Evolutionary conservation across 2,329 filamentous ascomycete genomes (phyloP), one percentile per base, ranked within the genome.

Genomic region (Cercospora zeae-maydis): DNA sequence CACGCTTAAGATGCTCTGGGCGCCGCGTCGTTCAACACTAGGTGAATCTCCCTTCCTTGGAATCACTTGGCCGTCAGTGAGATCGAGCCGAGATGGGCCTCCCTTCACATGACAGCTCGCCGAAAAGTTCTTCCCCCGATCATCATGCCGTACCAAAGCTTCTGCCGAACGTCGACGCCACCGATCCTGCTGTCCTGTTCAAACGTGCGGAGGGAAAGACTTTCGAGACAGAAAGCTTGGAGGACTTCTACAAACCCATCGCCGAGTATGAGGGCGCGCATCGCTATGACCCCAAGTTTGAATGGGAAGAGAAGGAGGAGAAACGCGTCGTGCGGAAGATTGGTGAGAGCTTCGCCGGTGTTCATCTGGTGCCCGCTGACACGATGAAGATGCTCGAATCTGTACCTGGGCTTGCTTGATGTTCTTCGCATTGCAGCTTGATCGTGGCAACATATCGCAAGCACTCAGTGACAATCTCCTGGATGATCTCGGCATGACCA

Each of bases 401-500:
- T 82, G 79, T 57, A 69, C 77, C 0, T 85, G 81, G 80, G 79
- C 81, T 0, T 84, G 83, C 66, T 69, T 84, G 19, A 83, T 83
- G 76, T 83, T 84, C 73, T 82, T 84, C 61, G 80, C 81, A 0
- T 73, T 85, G 1, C 80, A 85, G 54, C 74, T 84, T 16, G 80
- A 83, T 66, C 59, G 86, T 87, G 67, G 86, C 86, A 2, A 76
- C 86, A 31, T 85, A 84, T 1, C 86, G 51, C 86, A 89, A 64
- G 86, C 87, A 0, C 74, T 87, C 19, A 84, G 85, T 0, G 87
- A 88, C 70, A 84, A 86, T 68, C 79, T 89, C 69, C 77, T 89
- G 10, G 77, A 73, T 52, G 87, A 67, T 45, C 57, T 67, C 84
- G 73, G 84, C 27, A 59, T 82, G 55, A 79, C 73, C 0, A 80